Base-by-base conservation (phyloP, 768 basidiomycete species). In the Cystobasidium tubakii region DNA sequence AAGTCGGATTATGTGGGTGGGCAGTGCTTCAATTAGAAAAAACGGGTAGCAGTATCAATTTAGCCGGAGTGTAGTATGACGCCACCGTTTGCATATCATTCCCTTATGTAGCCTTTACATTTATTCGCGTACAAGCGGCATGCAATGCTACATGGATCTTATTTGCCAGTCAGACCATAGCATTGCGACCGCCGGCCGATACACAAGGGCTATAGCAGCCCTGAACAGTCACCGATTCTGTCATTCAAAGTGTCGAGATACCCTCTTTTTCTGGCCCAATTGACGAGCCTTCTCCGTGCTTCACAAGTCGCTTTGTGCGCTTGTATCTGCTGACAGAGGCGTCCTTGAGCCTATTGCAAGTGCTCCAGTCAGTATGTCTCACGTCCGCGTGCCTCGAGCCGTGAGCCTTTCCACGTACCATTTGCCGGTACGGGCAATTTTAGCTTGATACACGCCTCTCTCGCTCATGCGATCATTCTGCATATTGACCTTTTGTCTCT, bases 401-500 rank as follows among this genome's bases (percentile, higher is more conserved):
- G 33, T 31, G 57, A 15, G 15, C 39, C 7, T 15, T 34, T 60
- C 67, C 42, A 50, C 53, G 17, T 50, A 55, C 69, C 69, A 71
- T 62, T 71, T 55, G 31, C 31, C 31, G 3, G 53, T 71, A 9
- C 69, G 50, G 36, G 33, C 69, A 7, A 60, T 13, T 62, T 71
- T 71, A 13, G 33, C 25, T 34, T 71, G 69, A 55, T 55, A 71
- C 7, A 60, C 27, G 29, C 69, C 69, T 29, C 54, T 55, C 33
- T 71, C 31, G 29, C 36, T 34, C 53, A 71, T 71, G 19, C 69
- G 69, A 60, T 71, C 69, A 12, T 53, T 55, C 33, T 55, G 27
- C 27, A 71, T 25, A 31, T 71, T 44, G 6, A 25, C 54, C 31
- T 31, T 55, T 31, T 44, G 53, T 21, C 55, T 60, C 29, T 44